These are phyloP conservation scores for Dictyostelium purpureum DNA, from an alignment of 78 protist genomes.

Conservation along the genomic window DNA sequence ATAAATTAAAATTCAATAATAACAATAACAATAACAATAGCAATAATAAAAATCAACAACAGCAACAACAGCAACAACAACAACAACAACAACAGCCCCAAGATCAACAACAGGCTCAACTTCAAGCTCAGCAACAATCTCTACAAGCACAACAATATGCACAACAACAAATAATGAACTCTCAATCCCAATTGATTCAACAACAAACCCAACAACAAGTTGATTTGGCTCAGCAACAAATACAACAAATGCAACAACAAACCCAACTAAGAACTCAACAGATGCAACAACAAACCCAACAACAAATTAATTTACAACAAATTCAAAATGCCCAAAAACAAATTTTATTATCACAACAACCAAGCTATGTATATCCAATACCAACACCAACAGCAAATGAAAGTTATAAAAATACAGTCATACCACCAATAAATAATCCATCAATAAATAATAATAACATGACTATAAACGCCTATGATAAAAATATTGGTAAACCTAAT, in stretches of 20 bases:
- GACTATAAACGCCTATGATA: too few species aligned
- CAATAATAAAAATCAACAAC: background rate
- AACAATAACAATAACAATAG: background rate
- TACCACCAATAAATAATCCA: background rate
- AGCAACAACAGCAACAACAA: background rate
- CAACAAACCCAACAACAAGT: background rate
- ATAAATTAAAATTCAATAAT: background rate
- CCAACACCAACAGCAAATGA: background rate
- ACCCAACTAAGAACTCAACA: background rate
- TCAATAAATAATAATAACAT: too few species aligned
- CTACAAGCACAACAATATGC: background rate
- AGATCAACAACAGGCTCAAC: background rate
- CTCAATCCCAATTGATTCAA: background rate
- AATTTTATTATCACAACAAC: background rate
- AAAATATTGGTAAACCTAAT: too few species aligned
- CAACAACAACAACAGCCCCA: constrained; percentile 4
- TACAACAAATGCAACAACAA: background rate
- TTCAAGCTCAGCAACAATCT: background rate
- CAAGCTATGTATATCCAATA: background rate
- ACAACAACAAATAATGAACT: background rate
- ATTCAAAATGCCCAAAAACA: too few species aligned
- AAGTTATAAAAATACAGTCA: too few species aligned
- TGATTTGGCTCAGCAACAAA: background rate
- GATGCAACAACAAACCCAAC: background rate
- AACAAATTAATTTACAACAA: too few species aligned